Percentiles rank a stretch among this genome's conserved stretches.
These are phyloP conservation scores for Selaginella tamariscina DNA, from an alignment of 75 land plant species.

Conservation along the genomic window DNA sequence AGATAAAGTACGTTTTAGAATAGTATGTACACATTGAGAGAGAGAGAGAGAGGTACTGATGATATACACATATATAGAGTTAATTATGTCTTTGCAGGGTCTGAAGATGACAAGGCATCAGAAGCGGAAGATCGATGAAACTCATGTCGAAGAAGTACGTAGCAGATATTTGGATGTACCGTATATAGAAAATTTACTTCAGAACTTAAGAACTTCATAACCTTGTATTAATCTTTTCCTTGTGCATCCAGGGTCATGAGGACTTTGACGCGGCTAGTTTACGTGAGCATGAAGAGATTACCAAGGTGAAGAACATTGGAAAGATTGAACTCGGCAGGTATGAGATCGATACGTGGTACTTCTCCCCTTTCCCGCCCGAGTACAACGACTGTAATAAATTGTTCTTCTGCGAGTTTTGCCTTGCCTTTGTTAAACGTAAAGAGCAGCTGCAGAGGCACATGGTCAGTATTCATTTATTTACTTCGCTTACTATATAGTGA, in stretches of 20 bases:
- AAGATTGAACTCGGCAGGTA: constrained; percentile 93
- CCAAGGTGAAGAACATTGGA: constrained; percentile 91
- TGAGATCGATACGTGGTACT: constrained; percentile 98
- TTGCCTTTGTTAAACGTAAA: constrained; percentile 89
- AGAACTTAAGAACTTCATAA: no score
- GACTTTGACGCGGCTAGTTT: constrained; percentile 93
- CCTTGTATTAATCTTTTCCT: neutral
- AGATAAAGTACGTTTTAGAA: constrained; percentile 48
- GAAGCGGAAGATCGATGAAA: constrained; percentile 89
- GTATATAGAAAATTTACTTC: neutral
- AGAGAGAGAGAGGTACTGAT: no score
- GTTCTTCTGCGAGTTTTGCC: constrained; percentile 94
- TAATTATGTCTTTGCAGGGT: constrained; percentile 20
- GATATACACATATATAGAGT: no score
- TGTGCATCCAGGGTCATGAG: constrained; percentile 56
- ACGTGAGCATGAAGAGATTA: constrained; percentile 93
- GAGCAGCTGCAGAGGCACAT: constrained; percentile 96
- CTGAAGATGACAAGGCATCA: constrained; percentile 93
- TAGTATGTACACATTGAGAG: neutral
- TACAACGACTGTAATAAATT: constrained; percentile 64
- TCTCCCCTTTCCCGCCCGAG: constrained; percentile 94
- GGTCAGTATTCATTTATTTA: constrained; percentile 32
- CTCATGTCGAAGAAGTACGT: constrained; percentile 66
- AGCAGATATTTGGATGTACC: neutral
- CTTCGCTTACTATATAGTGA: neutral